Evolutionary conservation across 306 rosid species (phyloP).

Genomic region (Ceratonia siliqua): DNA sequence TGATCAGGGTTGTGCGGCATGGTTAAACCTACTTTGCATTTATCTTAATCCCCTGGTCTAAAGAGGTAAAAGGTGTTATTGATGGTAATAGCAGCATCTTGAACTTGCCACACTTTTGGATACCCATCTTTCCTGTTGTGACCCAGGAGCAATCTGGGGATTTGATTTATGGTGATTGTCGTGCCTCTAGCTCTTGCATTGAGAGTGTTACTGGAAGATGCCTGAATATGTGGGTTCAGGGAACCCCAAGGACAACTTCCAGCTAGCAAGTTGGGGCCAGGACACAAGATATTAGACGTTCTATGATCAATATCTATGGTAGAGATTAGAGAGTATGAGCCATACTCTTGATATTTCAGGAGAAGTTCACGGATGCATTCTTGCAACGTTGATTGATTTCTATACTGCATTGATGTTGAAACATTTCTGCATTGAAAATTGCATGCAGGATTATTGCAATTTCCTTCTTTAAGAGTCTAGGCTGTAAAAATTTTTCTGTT

Average conservation of each 20-base stretch:
- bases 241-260: slow-evolving; percentile 9
- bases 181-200: background rate
- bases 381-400: slow-evolving; percentile 10
- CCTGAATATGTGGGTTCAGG: background rate
- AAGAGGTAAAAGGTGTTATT: background rate
- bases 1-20: background rate
- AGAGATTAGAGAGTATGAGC: background rate
- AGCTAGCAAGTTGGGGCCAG: slow-evolving; percentile 4
- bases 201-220: slow-evolving; percentile 1
- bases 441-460: background rate
- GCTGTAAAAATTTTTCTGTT: background rate
- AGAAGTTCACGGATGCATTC: background rate
- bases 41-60: background rate
- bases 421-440: background rate
- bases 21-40: background rate
- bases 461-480: background rate
- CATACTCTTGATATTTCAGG: background rate
- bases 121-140: background rate
- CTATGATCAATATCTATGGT: background rate
- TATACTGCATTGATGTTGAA: background rate
- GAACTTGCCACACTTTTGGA: background rate
- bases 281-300: background rate
- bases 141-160: background rate
- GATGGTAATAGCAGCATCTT: background rate
- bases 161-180: background rate